Evolutionary conservation across 257 asterid genomes (phyloP).

Genomic region (Capsicum baccatum): DNA sequence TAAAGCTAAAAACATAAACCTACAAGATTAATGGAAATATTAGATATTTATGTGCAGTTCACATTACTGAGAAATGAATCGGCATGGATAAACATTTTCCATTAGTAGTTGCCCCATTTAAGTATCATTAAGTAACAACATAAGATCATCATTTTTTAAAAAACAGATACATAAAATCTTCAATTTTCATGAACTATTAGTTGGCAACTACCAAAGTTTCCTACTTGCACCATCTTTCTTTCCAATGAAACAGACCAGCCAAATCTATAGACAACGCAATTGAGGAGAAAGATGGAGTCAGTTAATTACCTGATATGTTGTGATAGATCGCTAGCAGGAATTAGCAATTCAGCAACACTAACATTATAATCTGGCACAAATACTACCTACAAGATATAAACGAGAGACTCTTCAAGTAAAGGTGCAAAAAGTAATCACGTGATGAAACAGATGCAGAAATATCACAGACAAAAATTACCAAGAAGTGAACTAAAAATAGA

Average conservation of each 20-base stretch:
- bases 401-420: not conserved
- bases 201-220: not conserved
- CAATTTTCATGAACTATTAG: slow-evolving; percentile 3
- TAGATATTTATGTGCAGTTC: not conserved
- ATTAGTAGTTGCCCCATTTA: not conserved
- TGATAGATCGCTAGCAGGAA: slow-evolving; percentile 85
- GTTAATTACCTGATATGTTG: slow-evolving; percentile 78
- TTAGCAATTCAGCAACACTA: slow-evolving; percentile 76
- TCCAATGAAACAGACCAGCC: not conserved
- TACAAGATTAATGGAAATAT: not conserved
- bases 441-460: not conserved
- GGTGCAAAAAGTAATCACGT: not conserved
- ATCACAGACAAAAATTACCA: not conserved
- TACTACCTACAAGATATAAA: slow-evolving; percentile 53
- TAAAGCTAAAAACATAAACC: slow-evolving; percentile 2
- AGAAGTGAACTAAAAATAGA: not conserved
- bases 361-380: slow-evolving; percentile 92
- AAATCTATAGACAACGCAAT: slow-evolving; percentile 10
- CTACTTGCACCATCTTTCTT: not conserved
- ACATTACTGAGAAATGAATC: slow-evolving; percentile 17
- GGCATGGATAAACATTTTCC: not conserved
- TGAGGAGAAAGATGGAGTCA: slow-evolving; percentile 25
- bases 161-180: not conserved
- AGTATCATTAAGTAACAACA: not conserved
- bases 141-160: not conserved